Percentiles rank a stretch among this genome's conserved stretches.
Conservation (phyloP, 495 filamentous ascomycete species). For the Penicillium taxi region DNA sequence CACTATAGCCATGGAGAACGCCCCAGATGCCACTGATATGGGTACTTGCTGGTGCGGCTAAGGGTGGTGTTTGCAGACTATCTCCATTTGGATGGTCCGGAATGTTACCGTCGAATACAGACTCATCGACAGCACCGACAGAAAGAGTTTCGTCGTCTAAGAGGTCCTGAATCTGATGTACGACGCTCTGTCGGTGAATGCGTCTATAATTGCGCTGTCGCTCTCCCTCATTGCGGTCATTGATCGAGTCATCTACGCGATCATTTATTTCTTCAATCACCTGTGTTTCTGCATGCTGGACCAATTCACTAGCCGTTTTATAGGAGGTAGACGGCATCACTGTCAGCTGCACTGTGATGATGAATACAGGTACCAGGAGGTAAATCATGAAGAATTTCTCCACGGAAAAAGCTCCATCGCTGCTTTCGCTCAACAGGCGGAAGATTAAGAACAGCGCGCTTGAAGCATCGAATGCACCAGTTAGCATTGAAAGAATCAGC, state of each 20-base stretch:
- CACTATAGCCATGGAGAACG: constrained; percentile 69
- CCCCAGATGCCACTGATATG: constrained; percentile 77
- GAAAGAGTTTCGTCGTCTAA: constrained; percentile 43
- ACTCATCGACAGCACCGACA: constrained; percentile 5
- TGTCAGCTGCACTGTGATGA: constrained; percentile 59
- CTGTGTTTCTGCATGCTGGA: constrained; percentile 58
- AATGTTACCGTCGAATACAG: constrained; percentile 6
- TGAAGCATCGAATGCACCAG: constrained; percentile 83
- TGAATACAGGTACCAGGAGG: constrained; percentile 63
- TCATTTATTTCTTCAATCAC: constrained; percentile 44
- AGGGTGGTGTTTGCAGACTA: constrained; percentile 5
- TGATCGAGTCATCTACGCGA: constrained; percentile 47
- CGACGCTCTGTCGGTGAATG: constrained; percentile 56
- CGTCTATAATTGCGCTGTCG: constrained; percentile 56
- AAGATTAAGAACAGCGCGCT: constrained; percentile 87
- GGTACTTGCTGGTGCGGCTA: constrained; percentile 34
- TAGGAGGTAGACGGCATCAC: constrained; percentile 76
- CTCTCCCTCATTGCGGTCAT: constrained; percentile 43
- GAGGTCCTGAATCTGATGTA: constrained; percentile 66
- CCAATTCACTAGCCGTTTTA: constrained; percentile 79
- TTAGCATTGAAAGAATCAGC: constrained; percentile 74
- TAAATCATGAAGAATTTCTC: constrained; percentile 71
- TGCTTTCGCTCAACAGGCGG: constrained; percentile 62
- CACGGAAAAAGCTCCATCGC: constrained; percentile 51
- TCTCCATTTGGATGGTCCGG: constrained; percentile 1